Evolutionary conservation across 495 filamentous ascomycete species (phyloP).

Genomic region (Tirmania nivea): DNA sequence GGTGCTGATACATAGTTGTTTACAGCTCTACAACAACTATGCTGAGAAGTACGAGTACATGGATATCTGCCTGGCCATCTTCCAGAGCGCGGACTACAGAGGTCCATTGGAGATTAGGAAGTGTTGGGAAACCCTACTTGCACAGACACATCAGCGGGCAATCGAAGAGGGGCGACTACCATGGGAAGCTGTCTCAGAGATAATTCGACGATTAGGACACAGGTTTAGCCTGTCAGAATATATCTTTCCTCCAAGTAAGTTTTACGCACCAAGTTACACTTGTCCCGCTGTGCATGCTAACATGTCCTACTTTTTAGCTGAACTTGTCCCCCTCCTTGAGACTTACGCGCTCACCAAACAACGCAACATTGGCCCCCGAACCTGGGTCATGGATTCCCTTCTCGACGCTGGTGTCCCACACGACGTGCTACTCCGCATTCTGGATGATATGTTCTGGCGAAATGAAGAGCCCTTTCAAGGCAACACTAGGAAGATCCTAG

Average conservation of each 20-base stretch:
- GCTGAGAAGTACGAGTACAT: conserved; percentile 74
- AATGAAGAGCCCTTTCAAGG: conserved; percentile 69
- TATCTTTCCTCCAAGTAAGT: conserved; percentile 44
- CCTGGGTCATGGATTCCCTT: conserved; percentile 70
- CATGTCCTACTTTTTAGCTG: conserved; percentile 2
- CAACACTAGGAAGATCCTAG: conserved; percentile 34
- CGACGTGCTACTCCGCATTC: conserved; percentile 49
- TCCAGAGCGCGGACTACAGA: conserved; percentile 67
- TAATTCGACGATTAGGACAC: conserved; percentile 52
- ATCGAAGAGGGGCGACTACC: conserved; percentile 33
- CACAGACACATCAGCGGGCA: conserved; percentile 43
- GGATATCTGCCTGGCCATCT: conserved; percentile 82
- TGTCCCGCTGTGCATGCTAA: neutral
- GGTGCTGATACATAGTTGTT: conserved; percentile 14
- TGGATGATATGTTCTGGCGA: conserved; percentile 66
- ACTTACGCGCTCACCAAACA: conserved; percentile 52
- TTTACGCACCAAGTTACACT: conserved; percentile 3
- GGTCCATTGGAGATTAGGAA: conserved; percentile 56
- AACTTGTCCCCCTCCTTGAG: conserved; percentile 51
- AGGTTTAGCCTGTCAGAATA: conserved; percentile 56
- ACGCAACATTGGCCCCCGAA: conserved; percentile 39
- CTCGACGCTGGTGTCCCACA: conserved; percentile 51
- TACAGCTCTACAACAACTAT: conserved; percentile 71
- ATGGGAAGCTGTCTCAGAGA: conserved; percentile 56
- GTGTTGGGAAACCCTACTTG: conserved; percentile 69